Percentiles rank a stretch among this genome's conserved stretches.
Evolutionary conservation across 129 eudicot species (phyloP).

Genomic region (Apium graveolens): DNA sequence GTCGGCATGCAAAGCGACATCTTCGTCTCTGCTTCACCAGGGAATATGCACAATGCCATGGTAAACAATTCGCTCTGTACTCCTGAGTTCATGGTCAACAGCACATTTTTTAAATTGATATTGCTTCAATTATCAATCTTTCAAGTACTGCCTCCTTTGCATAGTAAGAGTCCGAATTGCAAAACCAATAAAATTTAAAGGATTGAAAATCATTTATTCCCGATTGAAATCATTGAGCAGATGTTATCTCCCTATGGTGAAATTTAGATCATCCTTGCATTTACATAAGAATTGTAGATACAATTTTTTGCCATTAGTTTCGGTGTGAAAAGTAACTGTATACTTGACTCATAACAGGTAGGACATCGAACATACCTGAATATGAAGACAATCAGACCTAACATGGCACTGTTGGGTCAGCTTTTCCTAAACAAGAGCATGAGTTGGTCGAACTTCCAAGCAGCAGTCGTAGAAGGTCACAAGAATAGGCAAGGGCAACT

Average conservation of each 20-base stretch:
- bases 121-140: background rate
- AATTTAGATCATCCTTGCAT: background rate
- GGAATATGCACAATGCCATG: constrained; percentile 97
- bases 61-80: constrained; percentile 26
- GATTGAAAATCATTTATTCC: background rate
- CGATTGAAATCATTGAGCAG: background rate
- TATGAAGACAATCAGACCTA: constrained; percentile 73
- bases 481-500: constrained; percentile 82
- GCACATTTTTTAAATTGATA: background rate
- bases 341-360: constrained; percentile 29
- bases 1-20: constrained; percentile 83
- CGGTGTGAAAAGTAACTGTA: background rate
- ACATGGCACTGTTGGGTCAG: constrained; percentile 74
- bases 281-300: background rate
- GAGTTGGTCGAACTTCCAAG: constrained; percentile 60
- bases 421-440: constrained; percentile 76
- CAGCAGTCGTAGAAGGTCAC: constrained; percentile 61
- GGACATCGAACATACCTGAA: constrained; percentile 76
- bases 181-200: background rate
- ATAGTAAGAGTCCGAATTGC: background rate
- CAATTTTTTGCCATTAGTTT: background rate
- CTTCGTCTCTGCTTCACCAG: constrained; percentile 95
- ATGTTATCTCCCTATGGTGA: background rate
- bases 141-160: background rate
- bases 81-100: background rate